Evolutionary conservation across 768 basidiomycete species (phyloP).

Genomic region (Mycena leptocephala): DNA sequence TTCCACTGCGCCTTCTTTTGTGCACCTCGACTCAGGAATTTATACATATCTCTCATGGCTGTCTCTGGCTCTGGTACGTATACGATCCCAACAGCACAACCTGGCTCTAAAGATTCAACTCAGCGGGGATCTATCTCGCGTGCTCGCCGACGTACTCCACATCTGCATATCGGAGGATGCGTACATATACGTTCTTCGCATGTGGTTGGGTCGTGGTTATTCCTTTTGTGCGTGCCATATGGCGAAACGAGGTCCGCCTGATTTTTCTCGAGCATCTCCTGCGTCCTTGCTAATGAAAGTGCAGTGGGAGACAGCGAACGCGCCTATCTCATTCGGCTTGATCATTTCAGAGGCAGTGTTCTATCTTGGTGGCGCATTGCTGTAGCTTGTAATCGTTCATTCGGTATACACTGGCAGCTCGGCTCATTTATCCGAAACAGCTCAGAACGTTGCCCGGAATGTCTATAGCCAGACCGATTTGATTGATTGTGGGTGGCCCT

Average conservation of each 20-base stretch:
- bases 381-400: slow-evolving; percentile 13
- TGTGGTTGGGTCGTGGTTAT: slow-evolving; percentile 16
- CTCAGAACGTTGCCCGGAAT: no score
- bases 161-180: slow-evolving; percentile 18
- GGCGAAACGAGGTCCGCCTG: slow-evolving; percentile 8
- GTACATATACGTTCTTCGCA: slow-evolving; percentile 33
- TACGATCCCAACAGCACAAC: background rate
- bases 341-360: background rate
- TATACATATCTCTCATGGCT: slow-evolving; percentile 24
- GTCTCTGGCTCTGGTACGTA: slow-evolving; percentile 18
- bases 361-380: slow-evolving; percentile 27
- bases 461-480: no score
- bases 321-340: slow-evolving; percentile 21
- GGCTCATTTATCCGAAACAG: no score
- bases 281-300: background rate
- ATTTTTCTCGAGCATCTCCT: background rate
- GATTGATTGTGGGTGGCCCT: no score
- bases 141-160: slow-evolving; percentile 21
- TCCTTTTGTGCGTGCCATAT: slow-evolving; percentile 23
- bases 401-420: no score
- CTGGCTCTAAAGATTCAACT: background rate
- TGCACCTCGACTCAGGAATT: background rate
- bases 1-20: slow-evolving; percentile 34
- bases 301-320: background rate
- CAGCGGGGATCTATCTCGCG: slow-evolving; percentile 27